phyloP scores from a whole-genome alignment of 208 protist species.

The Phytomonas serpens region DNA sequence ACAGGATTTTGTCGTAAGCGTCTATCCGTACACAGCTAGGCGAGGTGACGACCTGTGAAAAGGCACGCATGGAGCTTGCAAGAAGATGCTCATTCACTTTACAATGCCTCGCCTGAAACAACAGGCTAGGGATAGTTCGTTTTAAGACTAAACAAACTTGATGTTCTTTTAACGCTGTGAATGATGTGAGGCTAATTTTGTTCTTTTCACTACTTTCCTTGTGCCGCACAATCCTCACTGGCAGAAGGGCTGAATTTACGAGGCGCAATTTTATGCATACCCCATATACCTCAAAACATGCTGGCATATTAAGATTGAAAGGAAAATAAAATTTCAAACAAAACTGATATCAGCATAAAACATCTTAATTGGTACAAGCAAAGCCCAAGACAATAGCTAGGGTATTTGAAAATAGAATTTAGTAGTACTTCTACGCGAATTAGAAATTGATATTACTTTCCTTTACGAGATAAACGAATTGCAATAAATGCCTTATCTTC shows the following conservation, averaged over 20 bases:
- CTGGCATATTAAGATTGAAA: background rate
- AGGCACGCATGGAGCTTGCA: background rate
- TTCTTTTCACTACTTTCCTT: background rate
- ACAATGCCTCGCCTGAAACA: background rate
- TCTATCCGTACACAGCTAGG: background rate
- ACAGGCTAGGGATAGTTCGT: background rate
- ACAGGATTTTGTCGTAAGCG: background rate
- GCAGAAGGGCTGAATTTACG: background rate
- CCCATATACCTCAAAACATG: background rate
- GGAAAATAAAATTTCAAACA: background rate
- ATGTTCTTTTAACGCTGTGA: background rate
- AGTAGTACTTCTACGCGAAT: background rate
- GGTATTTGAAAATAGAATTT: background rate
- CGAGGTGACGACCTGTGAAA: background rate
- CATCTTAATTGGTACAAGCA: background rate
- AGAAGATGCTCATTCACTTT: background rate
- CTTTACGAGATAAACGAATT: background rate
- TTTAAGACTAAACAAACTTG: background rate
- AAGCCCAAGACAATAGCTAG: background rate
- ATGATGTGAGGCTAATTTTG: background rate
- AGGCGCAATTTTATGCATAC: background rate
- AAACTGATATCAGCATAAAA: background rate
- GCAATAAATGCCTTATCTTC: background rate
- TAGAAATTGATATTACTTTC: background rate
- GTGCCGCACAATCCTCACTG: background rate